Percentiles rank a stretch among this genome's conserved stretches.
phyloP scores from a whole-genome alignment of 2,329 filamentous ascomycete genomes.

The Colletotrichum cereale region DNA sequence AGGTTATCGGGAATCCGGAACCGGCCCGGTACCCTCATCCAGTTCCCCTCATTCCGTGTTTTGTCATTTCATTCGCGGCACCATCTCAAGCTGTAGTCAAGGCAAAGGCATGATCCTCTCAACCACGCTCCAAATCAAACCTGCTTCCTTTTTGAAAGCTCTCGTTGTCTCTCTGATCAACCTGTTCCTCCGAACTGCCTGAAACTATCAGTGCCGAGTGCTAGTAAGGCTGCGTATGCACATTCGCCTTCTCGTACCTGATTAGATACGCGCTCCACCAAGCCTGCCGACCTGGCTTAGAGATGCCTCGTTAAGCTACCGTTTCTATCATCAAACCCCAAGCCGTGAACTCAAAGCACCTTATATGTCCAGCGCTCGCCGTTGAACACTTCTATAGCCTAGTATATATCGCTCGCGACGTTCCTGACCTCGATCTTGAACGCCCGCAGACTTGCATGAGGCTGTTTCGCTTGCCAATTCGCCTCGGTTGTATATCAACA shows the following conservation, averaged over 20 bases:
- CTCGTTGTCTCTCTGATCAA: neutral
- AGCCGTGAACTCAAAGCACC: neutral
- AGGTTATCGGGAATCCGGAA: slow-evolving; percentile 5
- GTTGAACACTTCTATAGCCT: neutral
- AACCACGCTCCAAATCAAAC: neutral
- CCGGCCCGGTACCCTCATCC: slow-evolving; percentile 18
- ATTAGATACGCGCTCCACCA: neutral
- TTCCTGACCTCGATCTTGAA: neutral
- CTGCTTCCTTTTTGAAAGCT: neutral
- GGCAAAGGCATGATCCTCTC: neutral
- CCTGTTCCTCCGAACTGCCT: neutral
- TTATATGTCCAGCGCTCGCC: neutral
- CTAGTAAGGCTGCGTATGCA: slow-evolving; percentile 13
- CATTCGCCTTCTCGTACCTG: neutral
- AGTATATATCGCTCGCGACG: neutral
- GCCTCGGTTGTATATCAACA: slow-evolving; percentile 7
- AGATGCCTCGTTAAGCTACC: slow-evolving; percentile 5
- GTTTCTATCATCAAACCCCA: neutral
- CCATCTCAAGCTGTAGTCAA: neutral
- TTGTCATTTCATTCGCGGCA: neutral
- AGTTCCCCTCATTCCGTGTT: slow-evolving; percentile 12
- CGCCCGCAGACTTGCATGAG: slow-evolving; percentile 1
- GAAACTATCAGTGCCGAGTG: neutral
- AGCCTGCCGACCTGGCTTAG: slow-evolving; percentile 9
- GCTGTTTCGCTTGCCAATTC: neutral